Evolutionary conservation across 805 yeast species (phyloP).

Genomic region (Saccharomyces mikatae): DNA sequence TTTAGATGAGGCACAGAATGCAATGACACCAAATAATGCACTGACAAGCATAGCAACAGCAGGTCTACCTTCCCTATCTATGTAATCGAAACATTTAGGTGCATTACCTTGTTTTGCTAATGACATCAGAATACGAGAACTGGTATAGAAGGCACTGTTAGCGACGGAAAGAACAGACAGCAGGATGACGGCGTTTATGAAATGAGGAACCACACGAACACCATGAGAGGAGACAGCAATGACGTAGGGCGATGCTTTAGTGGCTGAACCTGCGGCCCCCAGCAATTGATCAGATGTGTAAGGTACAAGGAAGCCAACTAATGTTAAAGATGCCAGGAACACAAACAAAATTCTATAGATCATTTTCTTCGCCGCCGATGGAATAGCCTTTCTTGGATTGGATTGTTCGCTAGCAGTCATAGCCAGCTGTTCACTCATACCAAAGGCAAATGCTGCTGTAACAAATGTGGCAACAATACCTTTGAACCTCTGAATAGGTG

Average conservation of each 20-base stretch:
- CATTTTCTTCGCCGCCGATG: slow-evolving; percentile 62
- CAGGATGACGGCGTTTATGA: slow-evolving; percentile 57
- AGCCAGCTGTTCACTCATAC: slow-evolving; percentile 60
- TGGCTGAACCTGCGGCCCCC: slow-evolving; percentile 40
- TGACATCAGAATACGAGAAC: slow-evolving; percentile 44
- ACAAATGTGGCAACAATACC: slow-evolving; percentile 60
- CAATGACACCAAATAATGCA: slow-evolving; percentile 48
- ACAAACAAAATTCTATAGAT: slow-evolving; percentile 58
- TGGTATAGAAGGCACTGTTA: slow-evolving; percentile 47
- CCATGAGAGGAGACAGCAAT: slow-evolving; percentile 55
- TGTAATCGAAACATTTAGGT: slow-evolving; percentile 46
- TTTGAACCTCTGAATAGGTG: slow-evolving; percentile 38
- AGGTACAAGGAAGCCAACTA: slow-evolving; percentile 56
- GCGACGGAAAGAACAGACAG: slow-evolving; percentile 53
- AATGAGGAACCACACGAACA: slow-evolving; percentile 49
- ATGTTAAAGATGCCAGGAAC: slow-evolving; percentile 44
- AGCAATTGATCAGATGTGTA: slow-evolving; percentile 43
- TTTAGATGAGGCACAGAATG: slow-evolving; percentile 59
- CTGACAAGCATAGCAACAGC: slow-evolving; percentile 37
- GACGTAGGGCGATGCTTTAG: slow-evolving; percentile 69
- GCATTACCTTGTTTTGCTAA: slow-evolving; percentile 55
- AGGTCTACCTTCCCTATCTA: slow-evolving; percentile 63
- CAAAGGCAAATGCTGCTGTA: slow-evolving; percentile 59
- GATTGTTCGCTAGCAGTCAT: slow-evolving; percentile 65
- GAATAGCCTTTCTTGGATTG: slow-evolving; percentile 53